Percentiles rank a stretch among this genome's conserved stretches.
Conservation (phyloP, 1,139 yeast genomes). For the Candida tropicalis region DNA sequence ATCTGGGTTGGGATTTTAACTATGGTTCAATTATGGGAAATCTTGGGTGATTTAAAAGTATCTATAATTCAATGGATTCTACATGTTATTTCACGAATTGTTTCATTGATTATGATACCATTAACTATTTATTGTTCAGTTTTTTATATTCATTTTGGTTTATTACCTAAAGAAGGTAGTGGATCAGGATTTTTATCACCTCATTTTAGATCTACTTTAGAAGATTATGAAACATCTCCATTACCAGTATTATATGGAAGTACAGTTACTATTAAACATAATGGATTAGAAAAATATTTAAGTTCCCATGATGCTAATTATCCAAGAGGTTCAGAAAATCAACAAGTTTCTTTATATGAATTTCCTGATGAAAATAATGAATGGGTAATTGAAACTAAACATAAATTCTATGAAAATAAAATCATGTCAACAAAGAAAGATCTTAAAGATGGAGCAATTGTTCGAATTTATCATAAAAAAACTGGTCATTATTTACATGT, state of each 20-base stretch:
- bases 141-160: conserved; percentile 52
- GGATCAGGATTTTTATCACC: conserved; percentile 58
- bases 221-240: conserved; percentile 40
- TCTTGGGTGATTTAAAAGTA: conserved; percentile 58
- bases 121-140: conserved; percentile 47
- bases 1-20: conserved; percentile 52
- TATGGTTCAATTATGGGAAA: conserved; percentile 52
- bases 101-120: conserved; percentile 51
- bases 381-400: conserved; percentile 63
- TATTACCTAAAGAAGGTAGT: conserved; percentile 50
- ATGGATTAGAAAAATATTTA: conserved; percentile 61
- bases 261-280: conserved; percentile 65
- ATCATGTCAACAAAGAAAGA: conserved; percentile 33
- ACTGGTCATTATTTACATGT: conserved; percentile 66
- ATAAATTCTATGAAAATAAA: conserved; percentile 29
- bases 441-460: conserved; percentile 50
- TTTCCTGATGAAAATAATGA: conserved; percentile 57
- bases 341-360: conserved; percentile 68
- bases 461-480: conserved; percentile 62
- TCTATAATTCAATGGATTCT: conserved; percentile 29
- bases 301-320: conserved; percentile 65
- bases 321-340: conserved; percentile 58
- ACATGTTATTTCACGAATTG: conserved; percentile 33
- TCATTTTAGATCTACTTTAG: conserved; percentile 56
- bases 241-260: conserved; percentile 66